Evolutionary conservation across 495 filamentous ascomycete genomes (phyloP), one percentile per base, ranked within the genome.

Genomic region (Letharia columbiana): DNA sequence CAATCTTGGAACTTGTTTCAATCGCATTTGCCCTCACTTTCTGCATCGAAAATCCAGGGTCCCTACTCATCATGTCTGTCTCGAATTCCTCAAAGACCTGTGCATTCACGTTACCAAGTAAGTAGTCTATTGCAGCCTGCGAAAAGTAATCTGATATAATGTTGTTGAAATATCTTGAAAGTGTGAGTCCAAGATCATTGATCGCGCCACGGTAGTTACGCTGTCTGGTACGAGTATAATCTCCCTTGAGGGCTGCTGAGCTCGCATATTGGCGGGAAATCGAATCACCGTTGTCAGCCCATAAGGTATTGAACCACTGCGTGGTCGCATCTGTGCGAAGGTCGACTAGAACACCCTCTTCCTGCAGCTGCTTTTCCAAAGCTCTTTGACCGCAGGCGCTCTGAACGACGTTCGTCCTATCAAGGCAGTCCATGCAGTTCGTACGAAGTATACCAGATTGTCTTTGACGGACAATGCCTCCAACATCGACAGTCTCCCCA

Each of bases 341-440:
- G 67, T 83, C 82, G 73, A 95, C 85, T 44, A 86, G 79, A 61
- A 94, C 81, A 18, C 88, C 87, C 68, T 92, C 84, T n/a, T 83
- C 79, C 62, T 83, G 84, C 17, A 98, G 79, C 69, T 95, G 89
- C 40, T 78, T 73, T 68, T 96, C 89, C 31, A 98, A 80, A 42
- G 87, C 87, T 75, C 85, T 81, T 68, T 89, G 87, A 2, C 83
- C 92, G 72, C 88, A 89, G 1, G 91, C 92, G 70, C 89, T 91
- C 76, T 96, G 93, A 31, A 92, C 91, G 41, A 97, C 91, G 67
- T 96, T 96, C 4, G 93, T 97, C 39, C 92, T 86, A 71, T 97
- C 92, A 18, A 98, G 82, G 70, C 93, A 98, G 71, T 98, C 93
- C 93, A 98, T 98, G 75, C 93, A 98, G 73, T 98, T 97, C 4